Evolutionary conservation across 805 yeast species (phyloP), one percentile per base, ranked within the genome.

Genomic region (Saturnispora kantuleensis): DNA sequence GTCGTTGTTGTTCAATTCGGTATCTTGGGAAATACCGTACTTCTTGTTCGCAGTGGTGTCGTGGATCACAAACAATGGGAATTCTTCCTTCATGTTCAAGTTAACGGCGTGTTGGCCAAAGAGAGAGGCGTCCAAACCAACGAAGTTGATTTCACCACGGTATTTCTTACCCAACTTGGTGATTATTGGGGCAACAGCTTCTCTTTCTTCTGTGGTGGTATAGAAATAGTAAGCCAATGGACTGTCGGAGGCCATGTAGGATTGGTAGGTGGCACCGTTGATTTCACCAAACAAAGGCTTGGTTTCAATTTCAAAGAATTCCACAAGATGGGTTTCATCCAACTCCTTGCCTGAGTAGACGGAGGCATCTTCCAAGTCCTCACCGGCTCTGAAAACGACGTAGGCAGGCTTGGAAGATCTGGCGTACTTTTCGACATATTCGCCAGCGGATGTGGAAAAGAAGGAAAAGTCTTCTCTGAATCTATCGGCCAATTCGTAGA

Each of bases 211-310:
- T 40, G 73, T 74, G 41, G 73, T 66, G 54, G 74, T 77, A 70
- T 84, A 87, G 71, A 93, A 93, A 64, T 84, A 79, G 73, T 89
- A 90, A 44, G 86, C 94, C 53, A 93, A 67, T 50, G 98, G 98
- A 46, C 78, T 52, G 31, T 77, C 74, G 48, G 88, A 68, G 46
- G 71, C 66, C 74, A 85, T 77, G 71, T 89, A 93, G 35, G 71
- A 60, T 65, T 73, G 69, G 74, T 82, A 93, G 51, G 93, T 81
- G 43, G 76, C 71, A 52, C 93, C 88, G 57, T 78, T 79, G 52
- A 90, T 77, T 66, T 89, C 96, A 58, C 95, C 96, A 56, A 89
- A 81, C 56, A 76, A 71, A 46, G 97, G 96, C 61, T 84, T 74
- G 40, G 81, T 65, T 68, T 88, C 93, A 52, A 66, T 63, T 44